phyloP scores from a whole-genome alignment of 2,329 filamentous ascomycete genomes.

The Neonectria ditissima region DNA sequence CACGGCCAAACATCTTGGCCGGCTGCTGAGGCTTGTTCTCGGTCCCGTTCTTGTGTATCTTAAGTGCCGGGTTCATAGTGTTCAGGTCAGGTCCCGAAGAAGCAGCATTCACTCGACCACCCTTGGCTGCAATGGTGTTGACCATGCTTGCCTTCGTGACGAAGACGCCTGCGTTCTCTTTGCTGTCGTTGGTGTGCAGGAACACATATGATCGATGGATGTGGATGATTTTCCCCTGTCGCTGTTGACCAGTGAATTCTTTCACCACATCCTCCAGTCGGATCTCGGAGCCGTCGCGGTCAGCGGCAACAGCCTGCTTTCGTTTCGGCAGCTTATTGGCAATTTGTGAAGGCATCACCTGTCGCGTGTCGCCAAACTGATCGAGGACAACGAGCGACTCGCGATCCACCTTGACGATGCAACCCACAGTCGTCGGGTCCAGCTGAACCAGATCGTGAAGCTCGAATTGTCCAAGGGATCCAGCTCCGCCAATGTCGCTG shows the following conservation, averaged over 20 bases:
- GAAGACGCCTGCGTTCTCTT: slow-evolving; percentile 90
- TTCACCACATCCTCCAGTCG: slow-evolving; percentile 91
- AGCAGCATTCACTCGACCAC: slow-evolving; percentile 77
- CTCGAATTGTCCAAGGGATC: slow-evolving; percentile 87
- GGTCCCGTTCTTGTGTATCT: slow-evolving; percentile 71
- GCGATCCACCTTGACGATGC: slow-evolving; percentile 93
- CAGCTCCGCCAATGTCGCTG: slow-evolving; percentile 88
- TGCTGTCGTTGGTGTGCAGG: slow-evolving; percentile 83
- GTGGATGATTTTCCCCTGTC: slow-evolving; percentile 90
- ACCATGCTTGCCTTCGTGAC: slow-evolving; percentile 89
- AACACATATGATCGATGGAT: slow-evolving; percentile 95
- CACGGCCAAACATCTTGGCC: slow-evolving; percentile 81
- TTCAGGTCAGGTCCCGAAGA: slow-evolving; percentile 80
- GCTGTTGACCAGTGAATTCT: slow-evolving; percentile 86
- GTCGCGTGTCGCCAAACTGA: slow-evolving; percentile 85
- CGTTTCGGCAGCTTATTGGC: slow-evolving; percentile 87
- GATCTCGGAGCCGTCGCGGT: slow-evolving; percentile 93
- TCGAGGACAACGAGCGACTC: slow-evolving; percentile 92
- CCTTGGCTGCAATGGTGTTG: slow-evolving; percentile 92
- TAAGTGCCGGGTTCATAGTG: slow-evolving; percentile 92
- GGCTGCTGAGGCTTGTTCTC: slow-evolving; percentile 68
- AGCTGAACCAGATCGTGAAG: slow-evolving; percentile 95
- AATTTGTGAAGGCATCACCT: slow-evolving; percentile 90
- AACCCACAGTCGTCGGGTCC: slow-evolving; percentile 91
- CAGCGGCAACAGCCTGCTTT: slow-evolving; percentile 88